Evolutionary conservation across 805 yeast species (phyloP).

Genomic region (Candida qinlingensis): DNA sequence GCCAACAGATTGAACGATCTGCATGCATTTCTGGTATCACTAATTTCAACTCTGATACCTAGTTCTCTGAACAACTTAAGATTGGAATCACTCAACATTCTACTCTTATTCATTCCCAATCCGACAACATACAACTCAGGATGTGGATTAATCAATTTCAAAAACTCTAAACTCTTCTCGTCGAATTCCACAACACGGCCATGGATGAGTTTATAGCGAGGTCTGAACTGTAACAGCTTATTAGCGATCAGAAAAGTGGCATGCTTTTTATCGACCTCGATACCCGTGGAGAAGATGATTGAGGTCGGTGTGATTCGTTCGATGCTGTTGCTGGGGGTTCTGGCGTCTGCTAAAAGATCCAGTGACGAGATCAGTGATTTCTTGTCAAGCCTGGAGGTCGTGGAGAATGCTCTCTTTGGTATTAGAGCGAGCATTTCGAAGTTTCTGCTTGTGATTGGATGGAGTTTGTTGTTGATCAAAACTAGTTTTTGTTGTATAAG

Average conservation of each 20-base stretch:
- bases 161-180: slow-evolving; percentile 39
- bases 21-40: slow-evolving; percentile 64
- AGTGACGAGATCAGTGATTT: slow-evolving; percentile 31
- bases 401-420: slow-evolving; percentile 1
- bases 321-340: slow-evolving; percentile 44
- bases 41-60: slow-evolving; percentile 68
- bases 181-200: slow-evolving; percentile 51
- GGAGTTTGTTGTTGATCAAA: not conserved
- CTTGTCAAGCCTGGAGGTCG: not conserved
- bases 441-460: not conserved
- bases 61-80: slow-evolving; percentile 42
- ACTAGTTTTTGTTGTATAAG: too few relatives aligned
- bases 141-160: slow-evolving; percentile 59
- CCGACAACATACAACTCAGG: slow-evolving; percentile 76
- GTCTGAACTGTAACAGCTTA: slow-evolving; percentile 57
- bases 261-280: slow-evolving; percentile 36
- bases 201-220: slow-evolving; percentile 31
- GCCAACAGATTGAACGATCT: slow-evolving; percentile 69
- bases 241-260: slow-evolving; percentile 48
- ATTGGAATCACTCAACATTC: slow-evolving; percentile 57
- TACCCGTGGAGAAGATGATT: slow-evolving; percentile 51
- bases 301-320: slow-evolving; percentile 50
- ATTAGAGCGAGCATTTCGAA: not conserved
- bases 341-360: slow-evolving; percentile 39
- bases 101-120: slow-evolving; percentile 50